These are phyloP conservation scores for Theobroma grandiflorum DNA, from an alignment of 441 rosid genomes.

Conservation along the genomic window DNA sequence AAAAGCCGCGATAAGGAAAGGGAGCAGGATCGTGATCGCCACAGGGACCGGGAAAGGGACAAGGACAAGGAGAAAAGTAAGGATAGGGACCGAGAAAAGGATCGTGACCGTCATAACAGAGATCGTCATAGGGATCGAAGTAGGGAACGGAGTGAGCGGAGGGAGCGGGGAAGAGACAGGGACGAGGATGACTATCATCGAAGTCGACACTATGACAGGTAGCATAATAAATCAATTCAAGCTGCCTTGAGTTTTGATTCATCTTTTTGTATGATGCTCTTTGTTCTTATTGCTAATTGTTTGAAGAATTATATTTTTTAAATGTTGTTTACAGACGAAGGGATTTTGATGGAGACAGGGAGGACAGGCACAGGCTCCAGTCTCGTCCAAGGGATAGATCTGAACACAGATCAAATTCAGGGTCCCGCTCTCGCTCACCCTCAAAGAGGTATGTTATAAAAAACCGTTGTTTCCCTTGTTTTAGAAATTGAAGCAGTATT, in stretches of 20 bases:
- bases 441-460: neutral
- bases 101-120: conserved; percentile 64
- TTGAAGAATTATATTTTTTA: neutral
- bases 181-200: conserved; percentile 64
- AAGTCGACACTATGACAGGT: conserved; percentile 64
- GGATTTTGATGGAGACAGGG: conserved; percentile 75
- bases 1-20: conserved; percentile 52
- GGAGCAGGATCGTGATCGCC: conserved; percentile 49
- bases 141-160: conserved; percentile 35
- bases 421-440: conserved; percentile 21
- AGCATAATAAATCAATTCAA: neutral
- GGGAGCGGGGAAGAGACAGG: conserved; percentile 52
- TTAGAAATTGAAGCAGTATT: neutral
- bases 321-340: conserved; percentile 55
- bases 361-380: conserved; percentile 61
- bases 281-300: neutral
- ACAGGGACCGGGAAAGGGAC: conserved; percentile 41
- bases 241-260: neutral
- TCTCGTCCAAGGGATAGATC: conserved; percentile 55
- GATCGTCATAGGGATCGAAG: conserved; percentile 68
- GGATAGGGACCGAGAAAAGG: conserved; percentile 29
- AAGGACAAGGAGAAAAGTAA: conserved; percentile 30
- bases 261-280: neutral
- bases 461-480: neutral
- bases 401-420: conserved; percentile 70